Evolutionary conservation across 805 yeast genomes (phyloP).

Genomic region (Suhomyces kilbournensis): DNA sequence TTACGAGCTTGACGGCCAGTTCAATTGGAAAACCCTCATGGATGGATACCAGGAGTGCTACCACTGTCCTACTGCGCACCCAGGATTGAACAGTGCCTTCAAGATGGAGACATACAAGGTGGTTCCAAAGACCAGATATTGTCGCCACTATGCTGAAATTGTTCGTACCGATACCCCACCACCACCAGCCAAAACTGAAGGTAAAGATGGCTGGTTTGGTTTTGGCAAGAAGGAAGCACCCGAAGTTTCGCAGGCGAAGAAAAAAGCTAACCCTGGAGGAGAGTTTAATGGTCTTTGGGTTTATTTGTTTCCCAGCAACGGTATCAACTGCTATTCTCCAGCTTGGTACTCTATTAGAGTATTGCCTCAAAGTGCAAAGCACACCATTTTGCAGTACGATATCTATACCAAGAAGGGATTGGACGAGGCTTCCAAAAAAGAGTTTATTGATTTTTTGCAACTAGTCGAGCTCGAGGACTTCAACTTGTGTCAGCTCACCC

Average conservation of each 20-base stretch:
- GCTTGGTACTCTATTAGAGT: conserved; percentile 66
- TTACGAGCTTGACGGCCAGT: conserved; percentile 59
- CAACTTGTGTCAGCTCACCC: conserved; percentile 57
- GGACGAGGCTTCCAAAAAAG: conserved; percentile 50
- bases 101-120: conserved; percentile 65
- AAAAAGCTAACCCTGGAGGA: conserved; percentile 54
- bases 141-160: conserved; percentile 60
- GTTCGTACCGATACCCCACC: conserved; percentile 31
- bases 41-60: conserved; percentile 68
- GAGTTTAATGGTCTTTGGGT: conserved; percentile 62
- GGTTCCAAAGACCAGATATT: conserved; percentile 55
- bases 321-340: conserved; percentile 63
- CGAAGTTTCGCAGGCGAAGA: conserved; percentile 5
- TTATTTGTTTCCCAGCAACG: conserved; percentile 58
- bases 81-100: conserved; percentile 56
- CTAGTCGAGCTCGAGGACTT: conserved; percentile 59
- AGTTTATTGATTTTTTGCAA: conserved; percentile 62
- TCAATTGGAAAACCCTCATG: conserved; percentile 67
- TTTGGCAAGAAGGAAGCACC: conserved; percentile 36
- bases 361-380: conserved; percentile 50
- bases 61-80: conserved; percentile 68
- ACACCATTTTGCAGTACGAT: conserved; percentile 58
- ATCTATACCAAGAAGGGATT: conserved; percentile 60
- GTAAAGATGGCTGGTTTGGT: conserved; percentile 51
- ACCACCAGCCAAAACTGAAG: conserved; percentile 25